A percentile compares a stretch with the other conserved stretches of the same genome.
phyloP scores from a whole-genome alignment of 768 basidiomycete species.

The Lactifluus echinatus region DNA sequence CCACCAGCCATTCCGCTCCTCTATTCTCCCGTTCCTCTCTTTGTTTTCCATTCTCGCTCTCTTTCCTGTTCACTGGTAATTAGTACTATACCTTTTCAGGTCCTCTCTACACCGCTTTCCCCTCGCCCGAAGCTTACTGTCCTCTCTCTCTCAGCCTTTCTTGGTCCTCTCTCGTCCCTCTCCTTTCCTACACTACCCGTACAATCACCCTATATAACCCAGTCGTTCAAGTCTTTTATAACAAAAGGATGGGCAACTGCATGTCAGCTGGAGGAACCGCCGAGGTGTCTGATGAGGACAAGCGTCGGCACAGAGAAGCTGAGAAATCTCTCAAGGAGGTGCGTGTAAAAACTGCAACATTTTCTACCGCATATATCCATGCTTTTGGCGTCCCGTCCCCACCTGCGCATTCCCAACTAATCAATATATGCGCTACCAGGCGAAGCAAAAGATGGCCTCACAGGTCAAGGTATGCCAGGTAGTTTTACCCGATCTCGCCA shows the following conservation, averaged over 20 bases:
- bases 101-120: not conserved
- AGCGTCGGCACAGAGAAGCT: conserved; percentile 52
- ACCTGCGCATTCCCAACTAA: not conserved
- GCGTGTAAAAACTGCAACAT: conserved; percentile 21
- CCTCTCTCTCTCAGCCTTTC: not conserved
- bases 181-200: not conserved
- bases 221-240: not conserved
- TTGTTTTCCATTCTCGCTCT: not conserved
- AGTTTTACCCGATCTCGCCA: not conserved
- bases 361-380: conserved; percentile 8
- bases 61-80: not conserved
- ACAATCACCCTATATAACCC: not conserved
- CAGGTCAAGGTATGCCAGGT: conserved; percentile 61
- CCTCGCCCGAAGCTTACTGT: not conserved
- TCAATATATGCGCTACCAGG: conserved; percentile 1
- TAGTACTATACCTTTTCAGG: not conserved
- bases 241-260: conserved; percentile 17
- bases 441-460: conserved; percentile 39
- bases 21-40: not conserved
- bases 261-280: conserved; percentile 56
- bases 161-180: not conserved
- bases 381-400: not conserved
- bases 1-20: not conserved
- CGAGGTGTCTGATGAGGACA: conserved; percentile 65
- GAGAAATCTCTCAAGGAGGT: conserved; percentile 78